A percentile compares a stretch with the other conserved stretches of the same genome.
Evolutionary conservation across 257 asterid species (phyloP).

Genomic region (Nicotiana obtusifolia): DNA sequence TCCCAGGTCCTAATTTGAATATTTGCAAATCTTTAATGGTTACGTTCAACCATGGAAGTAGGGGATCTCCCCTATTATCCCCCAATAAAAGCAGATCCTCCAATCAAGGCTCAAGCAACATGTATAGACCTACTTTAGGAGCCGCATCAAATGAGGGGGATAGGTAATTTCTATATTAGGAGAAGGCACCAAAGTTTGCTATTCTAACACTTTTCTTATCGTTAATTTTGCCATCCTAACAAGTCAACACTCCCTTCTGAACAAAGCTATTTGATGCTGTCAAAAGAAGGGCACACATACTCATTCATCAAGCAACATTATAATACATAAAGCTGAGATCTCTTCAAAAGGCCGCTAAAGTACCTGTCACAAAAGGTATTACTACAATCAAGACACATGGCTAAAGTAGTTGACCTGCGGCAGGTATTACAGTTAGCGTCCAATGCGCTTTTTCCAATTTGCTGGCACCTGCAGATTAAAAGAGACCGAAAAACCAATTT

Average conservation of each 20-base stretch:
- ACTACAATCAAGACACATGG: slow-evolving; percentile 64
- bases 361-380: slow-evolving; percentile 78
- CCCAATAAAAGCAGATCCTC: neutral
- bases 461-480: slow-evolving; percentile 52
- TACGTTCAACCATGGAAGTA: neutral
- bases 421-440: slow-evolving; percentile 67
- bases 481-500: neutral
- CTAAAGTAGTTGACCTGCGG: slow-evolving; percentile 50
- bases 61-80: neutral
- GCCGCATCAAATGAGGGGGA: neutral
- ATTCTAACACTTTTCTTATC: too few species aligned
- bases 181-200: slow-evolving; percentile 1
- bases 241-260: neutral
- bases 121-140: neutral
- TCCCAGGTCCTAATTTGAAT: neutral
- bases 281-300: neutral
- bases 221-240: neutral
- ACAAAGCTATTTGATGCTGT: neutral
- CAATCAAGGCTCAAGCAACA: neutral
- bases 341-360: neutral
- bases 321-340: neutral
- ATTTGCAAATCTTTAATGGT: neutral
- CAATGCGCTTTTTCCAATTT: slow-evolving; percentile 46
- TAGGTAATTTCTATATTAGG: neutral
- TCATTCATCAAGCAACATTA: neutral